phyloP scores from a whole-genome alignment of 2,329 filamentous ascomycete species.

The Zymoseptoria brevis region DNA sequence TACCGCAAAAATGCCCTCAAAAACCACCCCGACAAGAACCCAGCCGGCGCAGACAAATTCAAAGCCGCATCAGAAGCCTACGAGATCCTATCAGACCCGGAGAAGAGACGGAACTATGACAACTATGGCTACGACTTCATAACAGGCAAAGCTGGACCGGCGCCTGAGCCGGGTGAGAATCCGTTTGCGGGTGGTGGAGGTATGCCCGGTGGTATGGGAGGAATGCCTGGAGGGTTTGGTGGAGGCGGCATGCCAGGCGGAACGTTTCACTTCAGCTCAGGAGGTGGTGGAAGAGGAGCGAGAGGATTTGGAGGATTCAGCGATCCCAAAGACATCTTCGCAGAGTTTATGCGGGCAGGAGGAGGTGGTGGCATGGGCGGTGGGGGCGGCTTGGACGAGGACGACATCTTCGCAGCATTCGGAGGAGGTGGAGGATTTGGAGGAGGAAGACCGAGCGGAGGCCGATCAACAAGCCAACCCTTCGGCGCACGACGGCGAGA shows the following conservation, averaged over 20 bases:
- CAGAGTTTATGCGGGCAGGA: constrained; percentile 64
- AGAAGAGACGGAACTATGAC: constrained; percentile 94
- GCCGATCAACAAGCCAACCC: constrained; percentile 32
- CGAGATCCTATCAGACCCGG: constrained; percentile 93
- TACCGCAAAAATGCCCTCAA: constrained; percentile 77
- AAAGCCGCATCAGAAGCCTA: constrained; percentile 97
- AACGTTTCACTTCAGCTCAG: constrained; percentile 58
- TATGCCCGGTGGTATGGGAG: constrained; percentile 51
- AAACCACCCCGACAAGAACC: constrained; percentile 96
- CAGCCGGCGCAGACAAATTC: constrained; percentile 82
- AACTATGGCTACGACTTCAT: constrained; percentile 91
- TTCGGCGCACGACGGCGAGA: constrained; percentile 32
- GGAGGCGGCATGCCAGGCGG: constrained; percentile 43
- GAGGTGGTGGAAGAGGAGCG: constrained; percentile 44
- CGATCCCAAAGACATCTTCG: constrained; percentile 75
- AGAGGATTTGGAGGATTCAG: constrained; percentile 69
- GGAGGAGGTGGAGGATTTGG: constrained; percentile 36
- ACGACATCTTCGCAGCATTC: constrained; percentile 50
- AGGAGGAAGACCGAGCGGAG: constrained; percentile 35
- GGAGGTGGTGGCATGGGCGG: constrained; percentile 43
- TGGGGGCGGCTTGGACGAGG: constrained; percentile 43
- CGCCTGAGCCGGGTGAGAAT: constrained; percentile 48
- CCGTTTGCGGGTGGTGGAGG: constrained; percentile 39
- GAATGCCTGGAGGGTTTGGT: constrained; percentile 40
- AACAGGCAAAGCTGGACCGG: constrained; percentile 31